Conservation (phyloP, 1,284 basidiomycete genomes). For the Ceratorhiza oryzae-sativae region DNA sequence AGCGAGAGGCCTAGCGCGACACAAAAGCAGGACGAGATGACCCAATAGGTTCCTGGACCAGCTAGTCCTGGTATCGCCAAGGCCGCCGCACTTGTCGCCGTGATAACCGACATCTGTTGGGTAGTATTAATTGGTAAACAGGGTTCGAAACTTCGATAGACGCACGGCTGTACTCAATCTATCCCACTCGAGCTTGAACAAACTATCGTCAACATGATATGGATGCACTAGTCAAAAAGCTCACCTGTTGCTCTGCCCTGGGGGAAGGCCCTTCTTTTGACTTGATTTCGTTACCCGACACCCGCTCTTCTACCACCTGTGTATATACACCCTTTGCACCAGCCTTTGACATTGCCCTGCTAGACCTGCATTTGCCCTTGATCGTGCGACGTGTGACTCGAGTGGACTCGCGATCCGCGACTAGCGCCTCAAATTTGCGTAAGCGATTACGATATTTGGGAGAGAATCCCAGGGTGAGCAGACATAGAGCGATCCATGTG, state of each 20-base stretch:
- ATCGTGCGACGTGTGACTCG: neutral
- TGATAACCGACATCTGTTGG: slow-evolving; percentile 9
- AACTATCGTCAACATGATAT: neutral
- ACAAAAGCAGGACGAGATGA: slow-evolving; percentile 10
- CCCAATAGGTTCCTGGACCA: slow-evolving; percentile 8
- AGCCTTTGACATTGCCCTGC: neutral
- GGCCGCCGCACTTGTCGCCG: slow-evolving; percentile 11
- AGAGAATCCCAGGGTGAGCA: slow-evolving; percentile 9
- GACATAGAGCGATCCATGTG: neutral
- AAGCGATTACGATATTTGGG: slow-evolving; percentile 10
- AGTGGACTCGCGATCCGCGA: neutral
- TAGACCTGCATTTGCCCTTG: neutral
- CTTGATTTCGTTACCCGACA: neutral
- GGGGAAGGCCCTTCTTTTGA: neutral
- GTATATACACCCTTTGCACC: neutral
- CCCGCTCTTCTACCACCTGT: neutral
- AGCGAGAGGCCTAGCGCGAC: slow-evolving; percentile 3
- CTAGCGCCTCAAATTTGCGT: neutral
- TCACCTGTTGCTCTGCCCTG: neutral
- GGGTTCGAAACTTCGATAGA: neutral
- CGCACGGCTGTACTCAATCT: slow-evolving; percentile 17
- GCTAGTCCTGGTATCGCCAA: slow-evolving; percentile 14
- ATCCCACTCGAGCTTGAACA: neutral
- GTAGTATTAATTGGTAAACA: neutral
- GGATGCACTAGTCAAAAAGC: neutral